Conservation (phyloP, 345 rosid genomes). For the Rhizophora apiculata region DNA sequence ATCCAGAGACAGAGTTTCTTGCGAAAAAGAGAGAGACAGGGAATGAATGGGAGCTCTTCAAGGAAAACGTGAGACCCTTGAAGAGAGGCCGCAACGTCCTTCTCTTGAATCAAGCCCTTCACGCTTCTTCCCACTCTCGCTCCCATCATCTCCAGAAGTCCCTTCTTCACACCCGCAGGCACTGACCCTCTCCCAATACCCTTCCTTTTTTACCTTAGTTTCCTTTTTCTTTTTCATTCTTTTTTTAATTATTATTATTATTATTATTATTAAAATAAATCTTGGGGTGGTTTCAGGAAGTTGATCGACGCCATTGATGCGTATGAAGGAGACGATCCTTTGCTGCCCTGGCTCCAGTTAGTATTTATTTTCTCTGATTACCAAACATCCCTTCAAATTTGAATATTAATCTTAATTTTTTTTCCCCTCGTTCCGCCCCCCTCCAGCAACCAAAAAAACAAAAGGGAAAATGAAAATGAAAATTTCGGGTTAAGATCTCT, state of each 20-base stretch:
- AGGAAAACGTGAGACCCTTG: slow-evolving; percentile 82
- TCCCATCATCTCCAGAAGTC: slow-evolving; percentile 43
- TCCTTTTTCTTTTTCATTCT: background rate
- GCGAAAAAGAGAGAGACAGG: slow-evolving; percentile 65
- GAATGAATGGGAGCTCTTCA: slow-evolving; percentile 84
- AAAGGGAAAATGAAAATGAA: too few relatives aligned
- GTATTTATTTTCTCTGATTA: slow-evolving; percentile 1
- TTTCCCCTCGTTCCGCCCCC: background rate
- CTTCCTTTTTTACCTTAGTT: background rate
- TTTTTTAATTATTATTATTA: background rate
- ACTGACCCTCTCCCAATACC: background rate
- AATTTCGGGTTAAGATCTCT: too few relatives aligned
- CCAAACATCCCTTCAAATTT: too few relatives aligned
- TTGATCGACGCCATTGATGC: slow-evolving; percentile 69
- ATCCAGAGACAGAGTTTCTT: slow-evolving; percentile 76
- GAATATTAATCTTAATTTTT: too few relatives aligned
- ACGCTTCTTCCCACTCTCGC: slow-evolving; percentile 41
- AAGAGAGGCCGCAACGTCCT: slow-evolving; percentile 81
- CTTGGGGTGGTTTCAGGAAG: slow-evolving; percentile 37
- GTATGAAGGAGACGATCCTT: slow-evolving; percentile 80
- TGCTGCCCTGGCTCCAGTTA: slow-evolving; percentile 83
- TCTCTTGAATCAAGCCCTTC: slow-evolving; percentile 68
- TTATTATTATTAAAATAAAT: too few relatives aligned
- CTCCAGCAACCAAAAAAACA: too few relatives aligned
- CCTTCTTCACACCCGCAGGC: slow-evolving; percentile 70